Evolutionary conservation across 1,284 basidiomycete species (phyloP).

Genomic region (Erythrobasidium hasegawianum): DNA sequence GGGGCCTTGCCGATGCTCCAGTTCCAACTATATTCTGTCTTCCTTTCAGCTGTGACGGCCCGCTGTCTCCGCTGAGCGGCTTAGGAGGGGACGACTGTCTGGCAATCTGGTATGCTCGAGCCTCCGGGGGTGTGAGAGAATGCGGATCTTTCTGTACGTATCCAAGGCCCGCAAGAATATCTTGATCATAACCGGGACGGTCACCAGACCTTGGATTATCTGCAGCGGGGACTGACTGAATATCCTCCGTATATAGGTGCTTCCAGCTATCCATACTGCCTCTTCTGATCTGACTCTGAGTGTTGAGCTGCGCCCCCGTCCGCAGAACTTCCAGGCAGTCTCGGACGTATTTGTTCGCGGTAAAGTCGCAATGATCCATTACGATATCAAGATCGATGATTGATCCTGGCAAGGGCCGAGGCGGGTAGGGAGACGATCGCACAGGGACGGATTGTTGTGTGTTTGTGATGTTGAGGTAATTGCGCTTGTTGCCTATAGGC

Average conservation of each 20-base stretch:
- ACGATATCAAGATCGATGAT: conserved; percentile 80
- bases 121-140: conserved; percentile 7
- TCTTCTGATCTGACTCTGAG: conserved; percentile 58
- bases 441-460: conserved; percentile 57
- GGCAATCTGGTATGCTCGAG: conserved; percentile 10
- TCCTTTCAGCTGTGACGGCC: conserved; percentile 1
- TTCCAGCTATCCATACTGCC: conserved; percentile 62
- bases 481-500: conserved; percentile 63
- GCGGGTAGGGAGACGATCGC: conserved; percentile 60
- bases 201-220: background rate
- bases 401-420: conserved; percentile 73
- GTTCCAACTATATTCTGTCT: conserved; percentile 26
- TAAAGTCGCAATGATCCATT: conserved; percentile 84
- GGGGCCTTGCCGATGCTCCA: conserved; percentile 44
- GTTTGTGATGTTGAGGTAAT: conserved; percentile 65
- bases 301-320: conserved; percentile 63
- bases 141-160: conserved; percentile 20
- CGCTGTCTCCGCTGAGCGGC: background rate
- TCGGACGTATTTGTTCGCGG: conserved; percentile 66
- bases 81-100: background rate
- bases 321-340: conserved; percentile 71
- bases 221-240: conserved; percentile 44
- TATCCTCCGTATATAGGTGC: conserved; percentile 62
- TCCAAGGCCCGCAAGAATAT: conserved; percentile 32
- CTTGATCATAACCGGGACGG: conserved; percentile 6